phyloP scores from a whole-genome alignment of 2,329 filamentous ascomycete species.

The Thelonectria discophora region DNA sequence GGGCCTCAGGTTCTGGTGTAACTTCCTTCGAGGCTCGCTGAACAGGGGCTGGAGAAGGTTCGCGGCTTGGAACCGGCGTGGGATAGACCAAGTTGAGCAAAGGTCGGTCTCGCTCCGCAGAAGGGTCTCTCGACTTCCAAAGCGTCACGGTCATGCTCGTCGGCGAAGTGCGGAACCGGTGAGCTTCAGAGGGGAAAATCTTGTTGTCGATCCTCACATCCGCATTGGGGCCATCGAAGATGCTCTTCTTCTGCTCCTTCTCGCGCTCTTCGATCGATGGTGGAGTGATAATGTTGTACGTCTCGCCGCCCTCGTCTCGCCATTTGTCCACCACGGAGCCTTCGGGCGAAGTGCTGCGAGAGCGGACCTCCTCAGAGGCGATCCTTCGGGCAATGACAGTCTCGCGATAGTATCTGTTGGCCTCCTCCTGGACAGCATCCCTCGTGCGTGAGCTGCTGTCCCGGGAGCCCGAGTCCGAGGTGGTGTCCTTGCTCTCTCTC shows the following conservation, averaged over 20 bases:
- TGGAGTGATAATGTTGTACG: slow-evolving; percentile 63
- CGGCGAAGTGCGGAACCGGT: slow-evolving; percentile 45
- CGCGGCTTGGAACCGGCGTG: slow-evolving; percentile 58
- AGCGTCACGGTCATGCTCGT: slow-evolving; percentile 42
- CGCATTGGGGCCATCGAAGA: slow-evolving; percentile 68
- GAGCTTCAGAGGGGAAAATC: slow-evolving; percentile 62
- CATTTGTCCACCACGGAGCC: slow-evolving; percentile 66
- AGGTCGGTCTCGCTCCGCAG: slow-evolving; percentile 64
- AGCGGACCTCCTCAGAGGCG: slow-evolving; percentile 62
- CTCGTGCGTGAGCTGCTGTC: slow-evolving; percentile 43
- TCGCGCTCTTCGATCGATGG: slow-evolving; percentile 58
- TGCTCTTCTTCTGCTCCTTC: slow-evolving; percentile 54
- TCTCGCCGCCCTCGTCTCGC: slow-evolving; percentile 48
- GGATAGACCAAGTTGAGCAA: slow-evolving; percentile 69
- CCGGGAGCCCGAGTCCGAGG: slow-evolving; percentile 48
- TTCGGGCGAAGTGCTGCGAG: slow-evolving; percentile 61
- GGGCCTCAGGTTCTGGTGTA: slow-evolving; percentile 23
- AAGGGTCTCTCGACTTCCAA: slow-evolving; percentile 61
- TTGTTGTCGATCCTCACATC: slow-evolving; percentile 70
- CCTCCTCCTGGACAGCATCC: slow-evolving; percentile 64
- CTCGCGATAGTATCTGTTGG: slow-evolving; percentile 66
- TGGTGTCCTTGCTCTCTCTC: slow-evolving; percentile 45
- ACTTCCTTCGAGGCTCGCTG: slow-evolving; percentile 26
- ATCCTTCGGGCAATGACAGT: slow-evolving; percentile 62
- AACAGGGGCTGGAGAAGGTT: slow-evolving; percentile 54